phyloP scores from a whole-genome alignment of 352 stramenopile genomes.

The Phytophthora hibernalis region DNA sequence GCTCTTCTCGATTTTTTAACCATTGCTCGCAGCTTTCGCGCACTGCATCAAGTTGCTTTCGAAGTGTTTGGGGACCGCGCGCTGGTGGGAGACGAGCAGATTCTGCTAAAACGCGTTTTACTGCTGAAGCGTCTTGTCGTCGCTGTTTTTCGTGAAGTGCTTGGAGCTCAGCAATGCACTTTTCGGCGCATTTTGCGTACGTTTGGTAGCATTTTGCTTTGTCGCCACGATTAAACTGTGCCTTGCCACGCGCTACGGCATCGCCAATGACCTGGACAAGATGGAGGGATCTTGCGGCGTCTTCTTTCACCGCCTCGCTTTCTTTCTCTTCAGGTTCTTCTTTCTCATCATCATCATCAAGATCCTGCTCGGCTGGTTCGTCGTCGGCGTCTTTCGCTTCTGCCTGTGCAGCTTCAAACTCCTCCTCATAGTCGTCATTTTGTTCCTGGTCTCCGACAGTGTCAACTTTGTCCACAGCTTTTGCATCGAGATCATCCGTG shows the following conservation, averaged over 20 bases:
- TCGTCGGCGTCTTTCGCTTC: slow-evolving; percentile 33
- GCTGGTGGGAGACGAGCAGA: slow-evolving; percentile 54
- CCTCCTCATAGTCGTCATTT: slow-evolving; percentile 28
- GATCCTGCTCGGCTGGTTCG: slow-evolving; percentile 16
- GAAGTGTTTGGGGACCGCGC: slow-evolving; percentile 63
- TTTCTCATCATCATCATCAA: slow-evolving; percentile 34
- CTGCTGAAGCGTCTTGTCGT: slow-evolving; percentile 39
- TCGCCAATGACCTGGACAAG: slow-evolving; percentile 52
- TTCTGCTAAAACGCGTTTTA: slow-evolving; percentile 57
- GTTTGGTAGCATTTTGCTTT: slow-evolving; percentile 77
- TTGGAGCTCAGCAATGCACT: slow-evolving; percentile 49
- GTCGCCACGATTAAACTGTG: slow-evolving; percentile 79
- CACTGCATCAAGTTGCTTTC: slow-evolving; percentile 68
- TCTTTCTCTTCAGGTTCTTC: slow-evolving; percentile 40
- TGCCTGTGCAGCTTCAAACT: slow-evolving; percentile 11
- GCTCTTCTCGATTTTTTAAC: slow-evolving; percentile 41
- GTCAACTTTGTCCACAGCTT: slow-evolving; percentile 24
- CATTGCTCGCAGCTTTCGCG: slow-evolving; percentile 51
- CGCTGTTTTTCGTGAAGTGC: slow-evolving; percentile 39
- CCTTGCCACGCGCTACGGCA: slow-evolving; percentile 66
- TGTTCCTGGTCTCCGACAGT: slow-evolving; percentile 5
- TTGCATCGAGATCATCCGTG: slow-evolving; percentile 7
- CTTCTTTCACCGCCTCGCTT: slow-evolving; percentile 44
- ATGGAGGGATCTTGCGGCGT: slow-evolving; percentile 46
- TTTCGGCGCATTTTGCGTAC: slow-evolving; percentile 61